These are phyloP conservation scores for Phytophthora kernoviae DNA, from an alignment of 352 stramenopile species.

Conservation along the genomic window DNA sequence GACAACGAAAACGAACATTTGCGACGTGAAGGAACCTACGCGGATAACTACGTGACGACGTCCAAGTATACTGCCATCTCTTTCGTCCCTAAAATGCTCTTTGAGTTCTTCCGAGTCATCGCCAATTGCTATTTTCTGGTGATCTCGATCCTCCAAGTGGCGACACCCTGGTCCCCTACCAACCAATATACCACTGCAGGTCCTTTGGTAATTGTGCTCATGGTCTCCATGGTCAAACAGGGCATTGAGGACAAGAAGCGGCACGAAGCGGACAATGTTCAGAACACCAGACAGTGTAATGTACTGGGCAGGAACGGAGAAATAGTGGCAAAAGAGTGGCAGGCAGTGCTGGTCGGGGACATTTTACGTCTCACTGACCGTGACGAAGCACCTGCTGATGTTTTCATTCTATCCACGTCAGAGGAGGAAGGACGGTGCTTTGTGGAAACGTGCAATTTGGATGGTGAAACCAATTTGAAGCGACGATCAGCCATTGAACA, in stretches of 20 bases:
- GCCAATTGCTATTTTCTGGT: constrained; percentile 96
- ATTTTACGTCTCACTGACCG: constrained; percentile 55
- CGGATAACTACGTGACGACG: constrained; percentile 82
- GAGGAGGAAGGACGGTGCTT: constrained; percentile 87
- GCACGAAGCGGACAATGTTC: constrained; percentile 64
- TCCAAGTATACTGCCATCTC: constrained; percentile 94
- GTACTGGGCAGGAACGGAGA: constrained; percentile 46
- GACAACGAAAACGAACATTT: constrained; percentile 66
- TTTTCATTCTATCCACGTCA: constrained; percentile 73
- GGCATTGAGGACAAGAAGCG: constrained; percentile 80
- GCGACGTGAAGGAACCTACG: constrained; percentile 44
- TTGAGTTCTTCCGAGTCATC: constrained; percentile 94
- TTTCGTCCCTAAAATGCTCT: constrained; percentile 94
- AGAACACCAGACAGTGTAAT: constrained; percentile 65
- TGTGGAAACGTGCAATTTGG: constrained; percentile 93
- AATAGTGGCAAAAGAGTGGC: constrained; percentile 65
- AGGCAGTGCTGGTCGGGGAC: constrained; percentile 77
- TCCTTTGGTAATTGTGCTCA: constrained; percentile 71
- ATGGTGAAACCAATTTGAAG: constrained; percentile 96
- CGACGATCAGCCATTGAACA: constrained; percentile 56
- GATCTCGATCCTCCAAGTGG: constrained; percentile 92
- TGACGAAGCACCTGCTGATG: constrained; percentile 67
- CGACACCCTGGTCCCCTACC: constrained; percentile 68
- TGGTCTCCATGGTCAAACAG: constrained; percentile 84
- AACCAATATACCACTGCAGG: constrained; percentile 81